phyloP scores from a whole-genome alignment of 345 rosid species.

The Pelargonium nanum region DNA sequence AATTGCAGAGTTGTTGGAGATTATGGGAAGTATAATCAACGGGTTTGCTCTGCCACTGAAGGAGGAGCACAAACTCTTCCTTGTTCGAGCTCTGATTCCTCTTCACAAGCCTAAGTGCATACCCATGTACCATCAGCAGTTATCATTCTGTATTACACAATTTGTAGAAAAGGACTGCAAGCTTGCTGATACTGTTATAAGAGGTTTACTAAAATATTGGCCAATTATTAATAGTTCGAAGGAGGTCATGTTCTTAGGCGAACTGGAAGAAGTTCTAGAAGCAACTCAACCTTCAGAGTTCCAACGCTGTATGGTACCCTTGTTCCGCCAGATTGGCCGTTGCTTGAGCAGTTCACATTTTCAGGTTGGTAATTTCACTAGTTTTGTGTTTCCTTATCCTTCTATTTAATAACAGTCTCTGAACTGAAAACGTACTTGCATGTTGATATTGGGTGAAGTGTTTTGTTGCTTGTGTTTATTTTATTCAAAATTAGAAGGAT shows the following conservation, averaged over 20 bases:
- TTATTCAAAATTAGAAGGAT: no score
- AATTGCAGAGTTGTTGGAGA: neutral
- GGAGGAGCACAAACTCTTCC: slow-evolving; percentile 1
- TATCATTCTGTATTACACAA: neutral
- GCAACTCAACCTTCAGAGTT: slow-evolving; percentile 2
- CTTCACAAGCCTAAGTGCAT: neutral
- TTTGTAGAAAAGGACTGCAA: neutral
- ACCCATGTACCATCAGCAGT: slow-evolving; percentile 1
- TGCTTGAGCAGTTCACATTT: neutral
- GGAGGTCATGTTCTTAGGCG: neutral
- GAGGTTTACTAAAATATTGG: neutral
- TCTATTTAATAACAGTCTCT: neutral
- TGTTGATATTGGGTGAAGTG: no score
- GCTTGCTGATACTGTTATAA: neutral
- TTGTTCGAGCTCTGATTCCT: neutral
- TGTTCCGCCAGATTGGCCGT: slow-evolving; percentile 1
- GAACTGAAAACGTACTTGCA: neutral
- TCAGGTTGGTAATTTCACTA: neutral
- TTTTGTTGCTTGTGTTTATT: no score
- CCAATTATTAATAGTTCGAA: neutral
- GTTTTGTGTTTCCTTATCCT: neutral
- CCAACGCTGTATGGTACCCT: neutral
- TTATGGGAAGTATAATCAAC: neutral
- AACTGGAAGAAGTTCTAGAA: slow-evolving; percentile 2
- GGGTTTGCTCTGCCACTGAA: slow-evolving; percentile 2